Percentiles rank a stretch among this genome's conserved stretches.
Evolutionary conservation across 2,329 filamentous ascomycete genomes (phyloP).

Genomic region (Xylaria sp.): DNA sequence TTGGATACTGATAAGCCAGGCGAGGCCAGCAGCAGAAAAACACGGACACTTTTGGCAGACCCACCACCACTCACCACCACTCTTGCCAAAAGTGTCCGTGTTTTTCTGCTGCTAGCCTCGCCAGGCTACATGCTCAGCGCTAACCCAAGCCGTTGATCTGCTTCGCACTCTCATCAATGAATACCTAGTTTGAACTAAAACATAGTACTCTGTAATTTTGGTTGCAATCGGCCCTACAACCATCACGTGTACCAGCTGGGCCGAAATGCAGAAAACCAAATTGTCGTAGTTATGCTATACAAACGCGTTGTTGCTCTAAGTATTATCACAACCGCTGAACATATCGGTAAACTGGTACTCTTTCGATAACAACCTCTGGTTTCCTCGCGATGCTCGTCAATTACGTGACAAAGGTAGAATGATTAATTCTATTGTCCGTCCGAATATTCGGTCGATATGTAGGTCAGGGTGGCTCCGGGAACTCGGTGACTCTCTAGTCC

Average conservation of each 20-base stretch:
- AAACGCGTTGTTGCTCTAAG: not conserved
- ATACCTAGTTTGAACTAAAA: not conserved
- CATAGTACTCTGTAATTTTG: not conserved
- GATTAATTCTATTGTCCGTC: not conserved
- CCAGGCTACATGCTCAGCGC: not conserved
- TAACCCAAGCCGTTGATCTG: not conserved
- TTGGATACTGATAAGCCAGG: not conserved
- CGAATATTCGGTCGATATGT: not conserved
- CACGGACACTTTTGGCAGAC: too few relatives aligned
- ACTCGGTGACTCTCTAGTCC: not conserved
- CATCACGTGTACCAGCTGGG: not conserved
- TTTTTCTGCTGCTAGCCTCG: too few relatives aligned
- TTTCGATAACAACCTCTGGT: not conserved
- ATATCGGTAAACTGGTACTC: not conserved
- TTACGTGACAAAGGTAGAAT: not conserved
- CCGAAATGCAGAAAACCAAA: not conserved
- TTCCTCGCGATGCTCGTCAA: not conserved
- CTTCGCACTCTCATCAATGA: not conserved
- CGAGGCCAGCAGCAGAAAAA: too few relatives aligned
- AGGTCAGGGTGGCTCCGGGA: not conserved
- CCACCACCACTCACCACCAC: too few relatives aligned
- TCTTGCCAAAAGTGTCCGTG: too few relatives aligned
- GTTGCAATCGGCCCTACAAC: not conserved
- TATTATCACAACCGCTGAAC: not conserved
- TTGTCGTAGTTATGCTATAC: not conserved